Conservation (phyloP, 2,329 filamentous ascomycete genomes). For the Neonectria neomacrospora region DNA sequence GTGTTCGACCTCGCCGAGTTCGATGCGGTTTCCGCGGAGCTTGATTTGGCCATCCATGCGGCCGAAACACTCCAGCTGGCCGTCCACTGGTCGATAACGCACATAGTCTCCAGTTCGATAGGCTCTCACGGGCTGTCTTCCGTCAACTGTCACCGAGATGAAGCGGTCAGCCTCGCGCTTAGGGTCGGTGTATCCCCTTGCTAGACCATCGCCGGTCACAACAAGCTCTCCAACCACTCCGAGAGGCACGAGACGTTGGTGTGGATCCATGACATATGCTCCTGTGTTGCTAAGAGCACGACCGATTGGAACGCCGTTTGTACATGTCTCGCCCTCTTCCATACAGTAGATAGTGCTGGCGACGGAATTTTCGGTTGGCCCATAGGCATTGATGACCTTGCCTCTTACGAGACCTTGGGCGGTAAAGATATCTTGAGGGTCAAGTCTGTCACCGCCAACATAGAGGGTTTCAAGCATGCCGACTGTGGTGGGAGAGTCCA, state of each 20-base stretch:
- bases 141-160: constrained; percentile 4
- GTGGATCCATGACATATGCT: constrained; percentile 40
- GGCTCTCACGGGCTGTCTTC: not conserved
- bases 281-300: constrained; percentile 35
- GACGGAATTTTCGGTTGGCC: constrained; percentile 35
- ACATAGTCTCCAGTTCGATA: not conserved
- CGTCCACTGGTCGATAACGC: not conserved
- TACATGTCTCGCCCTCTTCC: constrained; percentile 3
- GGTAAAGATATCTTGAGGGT: constrained; percentile 15
- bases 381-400: constrained; percentile 28
- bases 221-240: constrained; percentile 37
- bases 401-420: constrained; percentile 6
- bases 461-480: constrained; percentile 17
- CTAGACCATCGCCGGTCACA: constrained; percentile 38
- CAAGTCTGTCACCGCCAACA: constrained; percentile 38
- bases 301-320: constrained; percentile 38
- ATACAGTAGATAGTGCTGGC: constrained; percentile 19
- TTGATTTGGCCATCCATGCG: constrained; percentile 41
- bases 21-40: constrained; percentile 37
- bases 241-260: constrained; percentile 37
- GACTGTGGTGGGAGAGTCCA: constrained; percentile 17
- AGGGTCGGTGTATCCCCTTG: not conserved
- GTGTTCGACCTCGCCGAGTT: constrained; percentile 38
- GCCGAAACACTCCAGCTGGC: constrained; percentile 10
- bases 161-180: not conserved